Evolutionary conservation across 2,329 filamentous ascomycete species (phyloP).

Genomic region (Colletotrichum spaethianum): DNA sequence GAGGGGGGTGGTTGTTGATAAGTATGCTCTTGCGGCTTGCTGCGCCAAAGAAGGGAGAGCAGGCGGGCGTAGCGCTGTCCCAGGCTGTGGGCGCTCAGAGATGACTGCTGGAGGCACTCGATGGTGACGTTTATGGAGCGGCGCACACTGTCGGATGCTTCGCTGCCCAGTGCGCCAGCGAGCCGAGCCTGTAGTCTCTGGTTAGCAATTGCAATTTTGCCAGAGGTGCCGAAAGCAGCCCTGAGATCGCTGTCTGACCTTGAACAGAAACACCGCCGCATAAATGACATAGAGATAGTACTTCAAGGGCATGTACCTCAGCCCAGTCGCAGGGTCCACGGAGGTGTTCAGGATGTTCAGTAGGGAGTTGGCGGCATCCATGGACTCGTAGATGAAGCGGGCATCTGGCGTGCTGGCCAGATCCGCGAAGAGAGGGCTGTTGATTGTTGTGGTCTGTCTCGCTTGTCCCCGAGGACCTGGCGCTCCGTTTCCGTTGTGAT

Average conservation of each 20-base stretch:
- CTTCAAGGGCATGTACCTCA: slow-evolving; percentile 75
- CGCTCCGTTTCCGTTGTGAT: slow-evolving; percentile 51
- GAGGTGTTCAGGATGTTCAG: slow-evolving; percentile 72
- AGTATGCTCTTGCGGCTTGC: slow-evolving; percentile 37
- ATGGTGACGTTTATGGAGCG: slow-evolving; percentile 72
- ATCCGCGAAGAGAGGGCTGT: slow-evolving; percentile 58
- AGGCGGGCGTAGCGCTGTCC: slow-evolving; percentile 74
- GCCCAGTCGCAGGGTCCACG: slow-evolving; percentile 69
- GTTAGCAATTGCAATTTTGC: not conserved
- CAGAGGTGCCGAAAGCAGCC: not conserved
- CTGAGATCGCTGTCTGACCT: slow-evolving; percentile 55
- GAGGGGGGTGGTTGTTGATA: not conserved
- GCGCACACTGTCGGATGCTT: slow-evolving; percentile 69
- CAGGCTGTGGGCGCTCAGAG: slow-evolving; percentile 70
- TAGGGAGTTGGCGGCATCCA: slow-evolving; percentile 75
- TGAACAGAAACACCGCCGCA: slow-evolving; percentile 76
- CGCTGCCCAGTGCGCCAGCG: slow-evolving; percentile 70
- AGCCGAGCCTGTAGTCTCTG: slow-evolving; percentile 60
- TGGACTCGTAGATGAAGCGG: slow-evolving; percentile 76
- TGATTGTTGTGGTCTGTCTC: slow-evolving; percentile 3
- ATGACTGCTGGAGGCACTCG: slow-evolving; percentile 71
- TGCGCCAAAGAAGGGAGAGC: slow-evolving; percentile 72
- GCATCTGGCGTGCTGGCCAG: slow-evolving; percentile 74
- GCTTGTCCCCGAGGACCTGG: slow-evolving; percentile 42
- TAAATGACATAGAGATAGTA: slow-evolving; percentile 76